These are phyloP conservation scores for Candida nonsorbophila DNA, from an alignment of 805 yeast species.

Conservation along the genomic window DNA sequence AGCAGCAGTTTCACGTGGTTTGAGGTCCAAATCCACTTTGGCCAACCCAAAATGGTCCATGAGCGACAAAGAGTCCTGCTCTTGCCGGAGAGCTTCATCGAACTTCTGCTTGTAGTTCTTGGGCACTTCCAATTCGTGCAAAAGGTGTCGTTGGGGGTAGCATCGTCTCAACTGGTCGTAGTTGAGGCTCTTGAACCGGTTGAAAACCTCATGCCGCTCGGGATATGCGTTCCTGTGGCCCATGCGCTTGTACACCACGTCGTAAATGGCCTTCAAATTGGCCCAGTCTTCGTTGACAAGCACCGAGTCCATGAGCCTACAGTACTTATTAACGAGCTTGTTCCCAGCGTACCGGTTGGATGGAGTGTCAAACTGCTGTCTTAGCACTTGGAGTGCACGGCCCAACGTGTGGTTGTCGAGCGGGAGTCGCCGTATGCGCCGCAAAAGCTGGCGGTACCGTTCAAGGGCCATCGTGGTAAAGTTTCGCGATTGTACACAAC, in stretches of 20 bases:
- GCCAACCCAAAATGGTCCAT: too few relatives aligned
- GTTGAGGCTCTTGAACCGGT: conserved; percentile 13
- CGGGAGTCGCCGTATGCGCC: conserved; percentile 25
- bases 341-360: conserved; percentile 7
- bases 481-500: neutral
- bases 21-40: too few relatives aligned
- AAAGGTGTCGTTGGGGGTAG: conserved; percentile 34
- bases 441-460: conserved; percentile 8
- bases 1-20: too few relatives aligned
- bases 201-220: conserved; percentile 13
- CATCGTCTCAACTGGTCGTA: conserved; percentile 15
- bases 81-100: neutral
- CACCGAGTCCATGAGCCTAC: conserved; percentile 17
- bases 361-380: conserved; percentile 7
- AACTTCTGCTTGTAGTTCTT: neutral
- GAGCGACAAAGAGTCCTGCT: too few relatives aligned
- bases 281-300: conserved; percentile 22
- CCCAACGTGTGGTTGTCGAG: conserved; percentile 13
- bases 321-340: conserved; percentile 8
- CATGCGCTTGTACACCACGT: conserved; percentile 18
- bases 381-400: conserved; percentile 7
- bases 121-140: neutral
- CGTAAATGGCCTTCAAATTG: conserved; percentile 18
- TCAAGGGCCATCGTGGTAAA: conserved; percentile 1
- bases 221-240: conserved; percentile 4